These are phyloP conservation scores for Saxophila tyrrhenica DNA, from an alignment of 495 filamentous ascomycete species.

Conservation along the genomic window DNA sequence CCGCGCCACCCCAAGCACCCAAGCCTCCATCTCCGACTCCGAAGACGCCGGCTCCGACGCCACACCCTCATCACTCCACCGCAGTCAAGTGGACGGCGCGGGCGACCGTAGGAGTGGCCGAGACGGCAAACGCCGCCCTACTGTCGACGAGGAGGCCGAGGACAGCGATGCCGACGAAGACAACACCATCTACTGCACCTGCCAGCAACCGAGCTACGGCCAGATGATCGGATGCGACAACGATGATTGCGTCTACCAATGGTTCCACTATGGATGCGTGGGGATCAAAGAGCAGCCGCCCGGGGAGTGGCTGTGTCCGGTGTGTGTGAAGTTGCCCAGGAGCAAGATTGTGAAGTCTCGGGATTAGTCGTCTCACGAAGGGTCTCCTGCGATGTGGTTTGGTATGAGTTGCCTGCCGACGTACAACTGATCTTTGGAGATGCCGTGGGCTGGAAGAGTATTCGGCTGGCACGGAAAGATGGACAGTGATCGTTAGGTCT, in stretches of 20 bases:
- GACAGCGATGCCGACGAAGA: slow-evolving; percentile 80
- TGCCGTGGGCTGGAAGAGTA: no score
- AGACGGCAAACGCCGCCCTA: slow-evolving; percentile 5
- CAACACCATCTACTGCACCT: slow-evolving; percentile 82
- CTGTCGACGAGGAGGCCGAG: slow-evolving; percentile 44
- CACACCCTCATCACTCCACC: slow-evolving; percentile 12
- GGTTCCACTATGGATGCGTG: slow-evolving; percentile 98
- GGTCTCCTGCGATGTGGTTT: background rate
- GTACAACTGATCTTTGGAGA: no score
- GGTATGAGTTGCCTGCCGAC: slow-evolving; percentile 36
- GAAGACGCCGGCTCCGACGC: slow-evolving; percentile 13
- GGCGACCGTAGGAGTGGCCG: background rate
- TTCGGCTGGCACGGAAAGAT: no score
- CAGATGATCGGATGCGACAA: slow-evolving; percentile 99
- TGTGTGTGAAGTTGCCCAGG: slow-evolving; percentile 47
- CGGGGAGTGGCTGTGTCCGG: slow-evolving; percentile 86
- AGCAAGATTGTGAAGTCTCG: slow-evolving; percentile 20
- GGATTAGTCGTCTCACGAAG: background rate
- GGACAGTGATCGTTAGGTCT: no score
- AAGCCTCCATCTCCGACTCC: slow-evolving; percentile 14
- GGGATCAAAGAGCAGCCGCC: slow-evolving; percentile 77
- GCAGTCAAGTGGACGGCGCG: slow-evolving; percentile 13
- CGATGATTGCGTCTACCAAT: slow-evolving; percentile 80
- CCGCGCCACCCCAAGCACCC: slow-evolving; percentile 12
- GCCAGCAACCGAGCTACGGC: slow-evolving; percentile 83